Conservation (phyloP, 495 filamentous ascomycete species). For the Barbatosphaeria neglecta region DNA sequence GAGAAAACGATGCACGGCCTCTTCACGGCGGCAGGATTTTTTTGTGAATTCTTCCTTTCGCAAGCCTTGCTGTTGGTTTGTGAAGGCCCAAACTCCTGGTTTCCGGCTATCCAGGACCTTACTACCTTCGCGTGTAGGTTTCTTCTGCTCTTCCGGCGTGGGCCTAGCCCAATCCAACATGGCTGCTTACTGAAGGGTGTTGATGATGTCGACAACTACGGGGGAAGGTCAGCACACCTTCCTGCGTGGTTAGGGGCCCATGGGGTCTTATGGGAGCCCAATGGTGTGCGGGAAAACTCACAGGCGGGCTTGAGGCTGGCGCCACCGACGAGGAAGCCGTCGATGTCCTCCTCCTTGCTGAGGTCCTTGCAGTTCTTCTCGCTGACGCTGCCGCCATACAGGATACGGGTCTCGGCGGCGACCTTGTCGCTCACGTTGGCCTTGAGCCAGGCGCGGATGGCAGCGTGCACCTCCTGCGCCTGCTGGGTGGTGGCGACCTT, state of each 20-base stretch:
- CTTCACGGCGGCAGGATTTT: background rate
- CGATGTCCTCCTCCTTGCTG: constrained; percentile 83
- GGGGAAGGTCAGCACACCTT: constrained; percentile 12
- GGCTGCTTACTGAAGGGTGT: constrained; percentile 33
- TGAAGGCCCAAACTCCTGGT: background rate
- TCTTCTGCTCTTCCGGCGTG: too few relatives aligned
- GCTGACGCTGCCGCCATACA: constrained; percentile 92
- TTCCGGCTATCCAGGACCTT: background rate
- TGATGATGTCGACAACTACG: constrained; percentile 52
- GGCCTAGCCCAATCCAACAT: background rate
- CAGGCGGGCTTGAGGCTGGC: constrained; percentile 97
- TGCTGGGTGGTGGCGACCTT: constrained; percentile 92
- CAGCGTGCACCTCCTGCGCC: constrained; percentile 89
- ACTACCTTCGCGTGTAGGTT: too few relatives aligned
- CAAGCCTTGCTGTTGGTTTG: too few relatives aligned
- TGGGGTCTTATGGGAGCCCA: too few relatives aligned
- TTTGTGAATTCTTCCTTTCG: too few relatives aligned
- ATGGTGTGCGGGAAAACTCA: constrained; percentile 34
- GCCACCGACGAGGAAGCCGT: constrained; percentile 96
- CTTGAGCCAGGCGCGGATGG: constrained; percentile 80
- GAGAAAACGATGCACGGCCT: too few relatives aligned
- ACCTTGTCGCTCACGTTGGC: constrained; percentile 58
- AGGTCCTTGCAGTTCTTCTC: constrained; percentile 97
- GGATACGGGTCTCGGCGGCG: constrained; percentile 70
- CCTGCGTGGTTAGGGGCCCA: too few relatives aligned